These are phyloP conservation scores for Hippophae tibetana DNA, from an alignment of 306 rosid genomes.

Conservation along the genomic window DNA sequence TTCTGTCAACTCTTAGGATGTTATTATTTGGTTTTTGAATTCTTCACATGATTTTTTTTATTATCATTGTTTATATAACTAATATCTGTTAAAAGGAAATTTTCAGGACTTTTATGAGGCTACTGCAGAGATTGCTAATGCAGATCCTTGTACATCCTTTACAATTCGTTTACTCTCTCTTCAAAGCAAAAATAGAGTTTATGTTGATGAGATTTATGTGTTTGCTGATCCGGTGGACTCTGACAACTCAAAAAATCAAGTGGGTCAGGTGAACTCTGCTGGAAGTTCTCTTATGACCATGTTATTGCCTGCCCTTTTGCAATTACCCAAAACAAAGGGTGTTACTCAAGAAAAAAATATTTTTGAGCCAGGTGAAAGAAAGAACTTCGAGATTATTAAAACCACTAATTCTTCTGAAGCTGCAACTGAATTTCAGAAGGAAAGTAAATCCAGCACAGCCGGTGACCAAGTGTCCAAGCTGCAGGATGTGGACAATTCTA, in stretches of 20 bases:
- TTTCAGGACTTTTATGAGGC: constrained; percentile 79
- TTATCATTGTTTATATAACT: too few relatives aligned
- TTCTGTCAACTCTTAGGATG: too few relatives aligned
- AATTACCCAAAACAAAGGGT: constrained; percentile 54
- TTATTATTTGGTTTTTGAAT: too few relatives aligned
- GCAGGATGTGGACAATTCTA: constrained; percentile 29
- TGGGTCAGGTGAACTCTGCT: constrained; percentile 26
- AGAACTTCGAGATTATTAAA: constrained; percentile 19
- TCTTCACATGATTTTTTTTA: too few relatives aligned
- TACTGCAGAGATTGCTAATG: constrained; percentile 72
- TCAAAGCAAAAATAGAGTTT: constrained; percentile 51
- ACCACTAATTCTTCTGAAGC: constrained; percentile 21
- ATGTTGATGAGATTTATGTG: constrained; percentile 70
- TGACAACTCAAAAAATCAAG: constrained; percentile 39
- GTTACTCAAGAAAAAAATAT: constrained; percentile 11
- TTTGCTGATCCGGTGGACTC: constrained; percentile 68
- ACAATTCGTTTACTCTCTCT: constrained; percentile 74
- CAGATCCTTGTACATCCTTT: constrained; percentile 64
- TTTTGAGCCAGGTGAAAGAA: constrained; percentile 33
- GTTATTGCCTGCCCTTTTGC: constrained; percentile 72
- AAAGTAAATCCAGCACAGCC: constrained; percentile 24
- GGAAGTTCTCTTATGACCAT: constrained; percentile 68
- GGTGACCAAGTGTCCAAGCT: constrained; percentile 24
- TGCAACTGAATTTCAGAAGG: constrained; percentile 28
- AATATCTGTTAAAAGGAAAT: too few relatives aligned